Evolutionary conservation across 1,284 basidiomycete genomes (phyloP), one percentile per base, ranked within the genome.

Genomic region (Cerioporus squamosus): DNA sequence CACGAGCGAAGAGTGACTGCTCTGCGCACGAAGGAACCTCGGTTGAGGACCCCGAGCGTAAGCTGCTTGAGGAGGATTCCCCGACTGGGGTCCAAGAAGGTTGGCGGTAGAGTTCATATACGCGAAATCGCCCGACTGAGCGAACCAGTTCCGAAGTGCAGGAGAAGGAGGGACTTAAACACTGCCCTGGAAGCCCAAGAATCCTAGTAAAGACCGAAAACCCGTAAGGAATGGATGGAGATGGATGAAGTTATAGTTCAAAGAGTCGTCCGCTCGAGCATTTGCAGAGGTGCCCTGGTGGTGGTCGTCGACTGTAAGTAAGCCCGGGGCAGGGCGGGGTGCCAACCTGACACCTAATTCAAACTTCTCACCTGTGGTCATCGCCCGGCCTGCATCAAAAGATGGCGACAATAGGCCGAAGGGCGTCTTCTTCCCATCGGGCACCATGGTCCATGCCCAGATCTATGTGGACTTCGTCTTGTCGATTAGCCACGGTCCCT

Each of bases 1-100:
- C n/a, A 59, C 57, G 4, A 50, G 17, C 8, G 52, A 54, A 9
- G 45, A 31, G 9, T 46, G 22, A 33, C 53, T 52, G 24, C 49
- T 51, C 10, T 22, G 38, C 14, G 22, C 20, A 22, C 49, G 49
- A n/a, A 51, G 40, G 20, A 55, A 65, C 52, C 57, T 68, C 56
- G 18, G 40, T 43, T 43, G 18, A 20, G 39, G 75, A 67, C 23
- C 77, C 71, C 1, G 77, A 70, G 38, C 86, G 72, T 57, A 85
- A 81, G 66, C 75, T 81, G 44, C 80, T 72, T 12, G 82, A 78
- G 5, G 84, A 85, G 12, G 78, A 48, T 63, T 67, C 48, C 23
- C 15, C 17, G 29, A 17, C n/a, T 56, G 59, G 44, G 61, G 62
- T 47, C 61, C 63, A 55, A 61, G 45, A 48, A 61, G 55, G 59